Base-by-base conservation (phyloP, 768 basidiomycete genomes). In the Chalciporus pseudorubinellus region DNA sequence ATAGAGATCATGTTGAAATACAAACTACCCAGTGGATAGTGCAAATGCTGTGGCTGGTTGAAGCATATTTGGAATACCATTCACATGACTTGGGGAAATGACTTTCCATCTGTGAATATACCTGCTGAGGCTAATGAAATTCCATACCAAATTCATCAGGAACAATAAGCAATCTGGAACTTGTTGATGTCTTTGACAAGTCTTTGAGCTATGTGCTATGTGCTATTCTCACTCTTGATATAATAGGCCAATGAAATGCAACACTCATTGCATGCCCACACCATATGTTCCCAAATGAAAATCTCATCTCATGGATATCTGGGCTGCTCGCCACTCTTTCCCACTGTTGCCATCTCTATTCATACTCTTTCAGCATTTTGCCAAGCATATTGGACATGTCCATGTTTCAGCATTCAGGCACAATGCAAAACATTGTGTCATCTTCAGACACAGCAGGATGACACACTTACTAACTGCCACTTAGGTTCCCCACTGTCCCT, bases 271-370 rank as follows among this genome's bases (percentile, higher is more conserved):
- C 39, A 2, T 21, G 22, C 6, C 39, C 39, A 4, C 13, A 36
- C 4, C 45, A 52, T 21, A 13, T 22, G 3, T 56, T 22, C 24
- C 52, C 55, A 12, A 59, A 61, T 38, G 50, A 61, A 20, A 46
- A 2, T 3, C n/a, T 61, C 0, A 44, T 59, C 16, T 18, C 5
- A 47, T 24, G 58, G 58, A 0, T 61, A 54, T 13, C 11, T 61
- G 1, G 55, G 60, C 1, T 50, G 49, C 22, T 56, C 52, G 0
- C 55, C 41, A 0, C 0, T 61, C 1, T 11, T 8, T 18, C 50
- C 57, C 0, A 46, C 34, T 1, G 16, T 62, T 18, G 53, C 62
- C 2, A 50, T 67, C 16, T 60, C 59, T 0, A 39, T 61, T 0
- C 44, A 38, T 5, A 64, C 49, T 0, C 55, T 69, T 26, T 50